phyloP scores from a whole-genome alignment of 176 grass and related monocot genomes.

The Lolium multiflorum region DNA sequence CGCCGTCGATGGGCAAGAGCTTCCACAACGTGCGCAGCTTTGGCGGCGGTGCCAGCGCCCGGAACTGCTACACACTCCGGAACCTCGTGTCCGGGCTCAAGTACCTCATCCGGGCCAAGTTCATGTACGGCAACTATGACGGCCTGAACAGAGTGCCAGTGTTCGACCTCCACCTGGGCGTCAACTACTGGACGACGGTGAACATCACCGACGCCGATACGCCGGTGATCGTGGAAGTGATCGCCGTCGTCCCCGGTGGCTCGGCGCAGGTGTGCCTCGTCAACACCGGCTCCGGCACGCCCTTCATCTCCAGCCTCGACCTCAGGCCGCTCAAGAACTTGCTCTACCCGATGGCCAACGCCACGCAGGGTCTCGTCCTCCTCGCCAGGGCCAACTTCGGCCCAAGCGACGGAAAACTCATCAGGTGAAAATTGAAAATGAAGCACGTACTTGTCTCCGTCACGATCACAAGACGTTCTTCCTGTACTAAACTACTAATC shows the following conservation, averaged over 20 bases:
- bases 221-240: not conserved
- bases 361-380: constrained; percentile 41
- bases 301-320: constrained; percentile 71
- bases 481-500: not conserved
- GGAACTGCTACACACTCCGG: constrained; percentile 66
- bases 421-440: constrained; percentile 38
- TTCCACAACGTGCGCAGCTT: constrained; percentile 58
- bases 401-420: not conserved
- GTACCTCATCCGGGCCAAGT: constrained; percentile 53
- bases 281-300: constrained; percentile 58
- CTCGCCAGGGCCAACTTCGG: constrained; percentile 43
- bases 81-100: constrained; percentile 39
- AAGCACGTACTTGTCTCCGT: not conserved
- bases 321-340: constrained; percentile 55
- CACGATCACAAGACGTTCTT: no score
- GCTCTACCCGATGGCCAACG: constrained; percentile 38
- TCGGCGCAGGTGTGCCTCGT: constrained; percentile 61
- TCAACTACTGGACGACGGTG: constrained; percentile 53
- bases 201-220: constrained; percentile 32
- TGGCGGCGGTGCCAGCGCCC: not conserved
- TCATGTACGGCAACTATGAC: constrained; percentile 56
- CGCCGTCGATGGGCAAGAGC: not conserved
- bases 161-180: constrained; percentile 63
- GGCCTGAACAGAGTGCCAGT: not conserved
- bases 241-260: constrained; percentile 18